Base-by-base conservation (phyloP, 2,329 filamentous ascomycete genomes). In the Aspergillus piperis region DNA sequence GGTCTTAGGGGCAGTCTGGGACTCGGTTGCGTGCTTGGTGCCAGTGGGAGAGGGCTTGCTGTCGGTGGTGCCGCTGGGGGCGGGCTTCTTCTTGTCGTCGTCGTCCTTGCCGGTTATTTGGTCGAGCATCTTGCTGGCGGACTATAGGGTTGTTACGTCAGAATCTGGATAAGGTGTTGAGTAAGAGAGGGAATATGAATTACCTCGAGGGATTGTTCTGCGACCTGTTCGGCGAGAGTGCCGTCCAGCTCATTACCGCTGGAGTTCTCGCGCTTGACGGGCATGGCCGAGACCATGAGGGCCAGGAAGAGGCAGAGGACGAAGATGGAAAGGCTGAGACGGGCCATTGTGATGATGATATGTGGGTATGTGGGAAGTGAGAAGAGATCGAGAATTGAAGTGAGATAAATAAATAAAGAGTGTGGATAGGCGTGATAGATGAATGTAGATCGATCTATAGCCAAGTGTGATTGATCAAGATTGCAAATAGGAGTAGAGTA, bases 221-320 rank as follows among this genome's bases (percentile, higher is more conserved):
- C 56, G 42, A 58, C 5, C 10, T 55, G 27, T 8, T 50, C 8
- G 8, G 58, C 49, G 8, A 48, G 27, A 47, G 36, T 25, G 5
- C 30, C 13, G 6, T 39, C 5, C 10, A 41, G 8, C 5, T 50
- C 42, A 15, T 57, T 42, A 30, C 39, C 49, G 27, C 1, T 21
- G 2, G 42, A 25, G 38, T 30, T 21, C 13, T 38, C 53, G 27
- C 53, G 61, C 17, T 71, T 68, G 42, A 64, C 58, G 1, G 74
- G 74, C 54, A 71, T 58, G 2, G 74, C 73, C 32, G 70, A 60
- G 39, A 69, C 68, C 30, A 71, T 54, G 7, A 71, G 59, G 6
- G 71, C 74, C 27, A 77, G 64, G 54, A 70, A 62, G 25, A 75
- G 61, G 53, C 71, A 65, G 47, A 70, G 56, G 17, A 72, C 67